These are phyloP conservation scores for Chalara sp. DNA, from an alignment of 2,329 filamentous ascomycete genomes.

Conservation along the genomic window DNA sequence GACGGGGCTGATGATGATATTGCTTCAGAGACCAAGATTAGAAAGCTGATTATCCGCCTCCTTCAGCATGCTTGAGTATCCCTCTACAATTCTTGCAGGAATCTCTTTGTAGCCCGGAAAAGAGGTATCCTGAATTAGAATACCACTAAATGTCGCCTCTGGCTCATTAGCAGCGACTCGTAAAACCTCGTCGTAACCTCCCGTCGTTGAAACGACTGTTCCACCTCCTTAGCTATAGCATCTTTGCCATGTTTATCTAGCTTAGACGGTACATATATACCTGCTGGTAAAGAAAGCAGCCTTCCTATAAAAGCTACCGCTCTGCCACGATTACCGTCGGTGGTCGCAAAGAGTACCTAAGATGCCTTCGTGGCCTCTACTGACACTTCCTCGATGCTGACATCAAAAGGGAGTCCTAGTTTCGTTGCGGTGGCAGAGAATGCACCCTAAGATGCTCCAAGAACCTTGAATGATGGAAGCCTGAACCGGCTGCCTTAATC, in stretches of 20 bases:
- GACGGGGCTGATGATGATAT: conserved; percentile 55
- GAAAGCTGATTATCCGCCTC: conserved; percentile 60
- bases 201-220: conserved; percentile 44
- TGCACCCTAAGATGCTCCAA: conserved; percentile 70
- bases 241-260: conserved; percentile 48
- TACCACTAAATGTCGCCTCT: conserved; percentile 8
- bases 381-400: conserved; percentile 11
- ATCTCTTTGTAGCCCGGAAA: conserved; percentile 61
- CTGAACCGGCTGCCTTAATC: conserved; percentile 64
- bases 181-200: conserved; percentile 60
- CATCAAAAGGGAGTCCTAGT: conserved; percentile 29
- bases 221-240: conserved; percentile 59
- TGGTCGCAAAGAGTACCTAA: conserved; percentile 50
- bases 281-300: conserved; percentile 46
- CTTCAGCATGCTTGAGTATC: conserved; percentile 65
- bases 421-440: conserved; percentile 47
- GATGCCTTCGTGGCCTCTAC: conserved; percentile 26
- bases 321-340: conserved; percentile 72
- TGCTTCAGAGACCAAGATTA: conserved; percentile 34
- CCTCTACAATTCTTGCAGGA: conserved; percentile 68
- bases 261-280: conserved; percentile 56
- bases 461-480: conserved; percentile 71
- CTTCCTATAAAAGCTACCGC: conserved; percentile 64
- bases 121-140: conserved; percentile 64
- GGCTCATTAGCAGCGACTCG: conserved; percentile 15